Evolutionary conservation across 805 yeast genomes (phyloP).

Genomic region (Kluyveromyces starmeri): DNA sequence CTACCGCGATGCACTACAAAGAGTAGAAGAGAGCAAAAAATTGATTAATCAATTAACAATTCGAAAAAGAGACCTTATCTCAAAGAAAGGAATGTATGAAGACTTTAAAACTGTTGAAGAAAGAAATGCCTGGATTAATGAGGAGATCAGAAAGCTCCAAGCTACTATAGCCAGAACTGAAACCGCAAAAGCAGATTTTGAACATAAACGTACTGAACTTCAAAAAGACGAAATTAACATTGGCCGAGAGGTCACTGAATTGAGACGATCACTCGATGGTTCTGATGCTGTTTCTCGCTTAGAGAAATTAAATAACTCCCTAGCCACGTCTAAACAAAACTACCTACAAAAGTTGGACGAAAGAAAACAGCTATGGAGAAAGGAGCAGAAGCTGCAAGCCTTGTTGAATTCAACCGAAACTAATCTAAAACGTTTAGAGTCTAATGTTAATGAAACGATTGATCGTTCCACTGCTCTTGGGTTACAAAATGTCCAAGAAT

Average conservation of each 20-base stretch:
- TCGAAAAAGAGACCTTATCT: conserved; percentile 49
- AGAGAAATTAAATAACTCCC: conserved; percentile 23
- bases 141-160: conserved; percentile 37
- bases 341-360: conserved; percentile 47
- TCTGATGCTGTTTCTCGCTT: conserved; percentile 27
- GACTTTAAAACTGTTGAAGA: conserved; percentile 47
- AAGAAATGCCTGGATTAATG: conserved; percentile 58
- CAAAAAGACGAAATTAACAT: conserved; percentile 17
- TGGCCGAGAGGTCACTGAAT: conserved; percentile 26
- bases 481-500: conserved; percentile 55
- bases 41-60: conserved; percentile 36
- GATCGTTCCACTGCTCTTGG: conserved; percentile 64
- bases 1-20: conserved; percentile 30
- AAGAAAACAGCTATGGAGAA: conserved; percentile 70
- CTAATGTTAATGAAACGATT: conserved; percentile 63
- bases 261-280: conserved; percentile 33
- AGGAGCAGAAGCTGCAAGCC: conserved; percentile 58
- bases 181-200: conserved; percentile 18
- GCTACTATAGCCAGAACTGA: conserved; percentile 22
- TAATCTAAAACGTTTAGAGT: conserved; percentile 49
- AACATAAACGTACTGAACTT: conserved; percentile 6
- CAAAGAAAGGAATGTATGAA: conserved; percentile 63
- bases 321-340: conserved; percentile 30
- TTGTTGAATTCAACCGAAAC: conserved; percentile 44
- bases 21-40: conserved; percentile 35